A percentile compares a stretch with the other conserved stretches of the same genome.
Conservation (phyloP, 345 rosid species). For the Populus simonii region DNA sequence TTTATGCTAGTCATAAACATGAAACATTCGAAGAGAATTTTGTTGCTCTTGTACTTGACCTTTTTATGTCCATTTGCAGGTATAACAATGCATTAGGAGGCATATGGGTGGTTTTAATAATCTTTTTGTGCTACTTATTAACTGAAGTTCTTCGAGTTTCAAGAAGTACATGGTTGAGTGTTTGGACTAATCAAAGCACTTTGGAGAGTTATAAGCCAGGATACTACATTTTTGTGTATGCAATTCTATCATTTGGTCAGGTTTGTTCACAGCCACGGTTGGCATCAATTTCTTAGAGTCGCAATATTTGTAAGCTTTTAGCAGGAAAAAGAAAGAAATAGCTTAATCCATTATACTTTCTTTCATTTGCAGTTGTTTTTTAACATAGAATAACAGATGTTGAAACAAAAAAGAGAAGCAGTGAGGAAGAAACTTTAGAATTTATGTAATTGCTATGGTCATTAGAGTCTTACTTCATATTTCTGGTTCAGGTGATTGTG, state of each 20-base stretch:
- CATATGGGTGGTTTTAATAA: conserved; percentile 70
- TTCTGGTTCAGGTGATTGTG: conserved; percentile 65
- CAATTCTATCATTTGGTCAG: conserved; percentile 84
- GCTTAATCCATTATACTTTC: not conserved
- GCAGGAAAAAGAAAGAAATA: not conserved
- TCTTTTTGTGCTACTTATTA: conserved; percentile 61
- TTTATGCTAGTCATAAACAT: too few relatives aligned
- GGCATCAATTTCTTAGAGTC: not conserved
- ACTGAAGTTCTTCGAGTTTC: conserved; percentile 87
- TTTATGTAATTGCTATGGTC: not conserved
- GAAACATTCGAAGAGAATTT: not conserved
- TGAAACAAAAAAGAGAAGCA: not conserved
- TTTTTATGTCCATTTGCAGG: conserved; percentile 40
- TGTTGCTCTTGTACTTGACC: not conserved
- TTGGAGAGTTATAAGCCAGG: conserved; percentile 49
- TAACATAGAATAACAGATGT: not conserved
- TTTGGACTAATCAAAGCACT: conserved; percentile 85
- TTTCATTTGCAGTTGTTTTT: not conserved
- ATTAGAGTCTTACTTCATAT: conserved; percentile 1
- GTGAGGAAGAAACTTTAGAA: not conserved
- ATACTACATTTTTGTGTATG: conserved; percentile 72
- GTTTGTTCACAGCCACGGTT: conserved; percentile 28
- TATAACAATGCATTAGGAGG: conserved; percentile 96
- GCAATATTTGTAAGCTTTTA: not conserved
- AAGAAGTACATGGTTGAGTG: conserved; percentile 93